Base-by-base conservation (phyloP, 2,329 filamentous ascomycete genomes). In the Calycina marina region DNA sequence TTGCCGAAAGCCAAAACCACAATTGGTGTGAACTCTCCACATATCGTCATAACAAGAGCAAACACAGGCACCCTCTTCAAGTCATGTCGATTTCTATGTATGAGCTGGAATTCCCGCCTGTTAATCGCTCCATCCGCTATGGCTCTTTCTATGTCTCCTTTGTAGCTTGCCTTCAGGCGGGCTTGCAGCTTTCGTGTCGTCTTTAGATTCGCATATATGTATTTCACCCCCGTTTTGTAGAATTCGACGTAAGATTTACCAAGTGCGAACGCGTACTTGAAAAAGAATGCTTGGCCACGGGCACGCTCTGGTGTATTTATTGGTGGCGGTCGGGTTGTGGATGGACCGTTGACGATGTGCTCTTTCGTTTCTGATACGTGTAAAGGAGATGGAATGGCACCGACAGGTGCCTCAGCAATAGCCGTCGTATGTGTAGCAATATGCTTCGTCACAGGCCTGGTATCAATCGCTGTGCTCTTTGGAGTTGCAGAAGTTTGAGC, bases 21-120 rank as follows among this genome's bases (percentile, higher is more conserved):
- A 4, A 96, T 50, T 0, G 86, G 84, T 2, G 86, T 82, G 57
- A 93, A 77, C 56, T 96, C 88, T 15, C 85, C 88, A 51, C 80
- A 82, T 11, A 93, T 40, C 1, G 88, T 47, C 5, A 93, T 63
- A 30, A 94, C 59, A 3, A 93, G 39, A 0, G 62, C 75, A 52
- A 98, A 94, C 1, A 80, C 55, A 0, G 86, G 83, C 32, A 94
- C 62, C 14, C 84, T 75, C n/a, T 71, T 59, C 28, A 83, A 58
- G 53, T 96, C 90, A 46, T 79, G 69, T 25, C 63, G 60, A 25
- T 74, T 76, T 37, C 88, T 70, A 38, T 60, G 60, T 31, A 79
- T 56, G 2, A 93, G 65, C 42, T 86, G 75, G 57, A 77, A 78
- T 39, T 82, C 70, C 1, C 73, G 66, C 24, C 85, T 69, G 3